These are phyloP conservation scores for Fremontodendron californicum DNA, from an alignment of 345 rosid species.

Conservation along the genomic window DNA sequence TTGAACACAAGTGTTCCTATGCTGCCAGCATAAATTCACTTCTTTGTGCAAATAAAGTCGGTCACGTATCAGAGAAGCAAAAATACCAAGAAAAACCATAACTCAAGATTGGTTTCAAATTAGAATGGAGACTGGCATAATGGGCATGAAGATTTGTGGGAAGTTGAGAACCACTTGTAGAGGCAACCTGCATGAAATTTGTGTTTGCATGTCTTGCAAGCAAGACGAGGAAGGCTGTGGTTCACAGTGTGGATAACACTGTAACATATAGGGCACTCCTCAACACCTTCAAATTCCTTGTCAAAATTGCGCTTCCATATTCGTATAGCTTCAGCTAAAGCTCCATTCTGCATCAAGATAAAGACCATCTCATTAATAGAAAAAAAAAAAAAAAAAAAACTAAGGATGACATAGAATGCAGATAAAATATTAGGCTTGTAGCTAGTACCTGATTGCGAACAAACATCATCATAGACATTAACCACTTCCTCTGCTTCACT, in stretches of 20 bases:
- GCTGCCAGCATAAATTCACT: background rate
- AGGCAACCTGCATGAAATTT: conserved; percentile 90
- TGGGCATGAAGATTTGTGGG: conserved; percentile 88
- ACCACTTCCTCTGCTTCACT: conserved; percentile 94
- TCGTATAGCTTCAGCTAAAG: conserved; percentile 85
- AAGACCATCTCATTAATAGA: background rate
- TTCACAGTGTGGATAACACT: conserved; percentile 88
- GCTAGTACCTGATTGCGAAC: conserved; percentile 83
- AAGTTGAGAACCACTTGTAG: conserved; percentile 92
- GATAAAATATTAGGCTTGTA: background rate
- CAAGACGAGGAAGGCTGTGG: conserved; percentile 91
- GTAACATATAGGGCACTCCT: conserved; percentile 98
- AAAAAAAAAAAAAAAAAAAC: background rate
- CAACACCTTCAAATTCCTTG: conserved; percentile 95
- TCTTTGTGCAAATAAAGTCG: background rate
- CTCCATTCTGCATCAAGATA: conserved; percentile 70
- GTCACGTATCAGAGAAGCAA: background rate
- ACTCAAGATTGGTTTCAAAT: conserved; percentile 11
- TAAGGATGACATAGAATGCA: conserved; percentile 6
- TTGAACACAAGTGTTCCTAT: background rate
- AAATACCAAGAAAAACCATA: background rate
- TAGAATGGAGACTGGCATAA: conserved; percentile 93
- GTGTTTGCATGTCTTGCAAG: conserved; percentile 93
- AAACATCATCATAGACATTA: conserved; percentile 90
- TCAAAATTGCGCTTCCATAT: conserved; percentile 93